Conservation (phyloP, 2,329 filamentous ascomycete genomes). For the Coniosporium tulheliwenetii region DNA sequence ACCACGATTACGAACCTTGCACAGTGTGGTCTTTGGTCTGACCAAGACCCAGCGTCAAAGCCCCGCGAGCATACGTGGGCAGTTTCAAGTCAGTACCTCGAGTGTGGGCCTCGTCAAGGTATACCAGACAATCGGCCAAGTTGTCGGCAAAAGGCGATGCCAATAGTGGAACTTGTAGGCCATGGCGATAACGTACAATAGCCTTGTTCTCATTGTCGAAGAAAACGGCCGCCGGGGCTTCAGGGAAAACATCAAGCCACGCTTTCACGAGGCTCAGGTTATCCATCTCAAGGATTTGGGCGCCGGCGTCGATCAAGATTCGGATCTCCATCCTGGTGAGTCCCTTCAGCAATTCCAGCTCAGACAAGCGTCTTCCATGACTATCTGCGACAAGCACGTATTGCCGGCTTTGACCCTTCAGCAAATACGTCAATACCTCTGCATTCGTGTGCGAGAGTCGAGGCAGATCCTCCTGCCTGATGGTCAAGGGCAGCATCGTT, state of each 20-base stretch:
- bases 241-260: constrained; percentile 34
- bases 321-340: constrained; percentile 25
- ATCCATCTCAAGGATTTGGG: constrained; percentile 46
- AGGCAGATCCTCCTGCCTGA: constrained; percentile 44
- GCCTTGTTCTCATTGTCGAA: constrained; percentile 33
- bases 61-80: constrained; percentile 29
- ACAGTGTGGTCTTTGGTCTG: constrained; percentile 47
- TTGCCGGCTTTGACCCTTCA: constrained; percentile 33
- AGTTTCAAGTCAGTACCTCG: constrained; percentile 45
- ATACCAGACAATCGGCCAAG: constrained; percentile 38
- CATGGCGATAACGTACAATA: constrained; percentile 26
- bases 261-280: constrained; percentile 32
- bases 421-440: constrained; percentile 43
- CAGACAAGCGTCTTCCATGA: constrained; percentile 23
- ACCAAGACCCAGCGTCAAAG: constrained; percentile 39
- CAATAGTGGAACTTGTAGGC: constrained; percentile 27
- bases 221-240: constrained; percentile 35
- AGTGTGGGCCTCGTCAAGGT: constrained; percentile 46
- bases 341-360: constrained; percentile 27
- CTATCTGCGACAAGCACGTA: constrained; percentile 24
- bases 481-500: constrained; percentile 42
- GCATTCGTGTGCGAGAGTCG: constrained; percentile 45
- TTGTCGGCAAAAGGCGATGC: constrained; percentile 39
- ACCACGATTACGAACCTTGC: constrained; percentile 29
- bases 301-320: constrained; percentile 49